phyloP scores from a whole-genome alignment of 2,329 filamentous ascomycete genomes.

The Fusarium piperis region DNA sequence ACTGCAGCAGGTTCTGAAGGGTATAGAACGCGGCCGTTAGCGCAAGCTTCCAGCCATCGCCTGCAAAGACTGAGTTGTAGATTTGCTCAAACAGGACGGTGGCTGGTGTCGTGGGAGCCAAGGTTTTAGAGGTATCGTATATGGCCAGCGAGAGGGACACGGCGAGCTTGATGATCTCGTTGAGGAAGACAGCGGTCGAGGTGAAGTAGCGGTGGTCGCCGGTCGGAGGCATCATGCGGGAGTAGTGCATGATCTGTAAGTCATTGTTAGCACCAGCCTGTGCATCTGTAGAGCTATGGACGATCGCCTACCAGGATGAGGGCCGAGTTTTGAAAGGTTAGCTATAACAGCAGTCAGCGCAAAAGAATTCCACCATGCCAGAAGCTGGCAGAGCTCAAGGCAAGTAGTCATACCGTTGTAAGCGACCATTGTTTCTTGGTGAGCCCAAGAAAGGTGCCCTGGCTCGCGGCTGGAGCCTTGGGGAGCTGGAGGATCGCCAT shows the following conservation, averaged over 20 bases:
- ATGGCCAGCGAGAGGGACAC: constrained; percentile 88
- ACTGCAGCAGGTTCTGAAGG: constrained; percentile 92
- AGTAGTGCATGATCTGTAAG: constrained; percentile 88
- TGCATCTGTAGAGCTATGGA: constrained; percentile 48
- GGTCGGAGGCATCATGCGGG: constrained; percentile 86
- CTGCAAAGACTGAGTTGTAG: constrained; percentile 82
- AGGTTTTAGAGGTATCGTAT: constrained; percentile 82
- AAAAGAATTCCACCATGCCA: not conserved
- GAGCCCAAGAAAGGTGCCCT: constrained; percentile 35
- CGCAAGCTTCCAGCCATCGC: constrained; percentile 94
- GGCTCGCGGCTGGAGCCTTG: constrained; percentile 7
- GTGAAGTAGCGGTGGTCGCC: constrained; percentile 90
- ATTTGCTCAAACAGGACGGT: constrained; percentile 84
- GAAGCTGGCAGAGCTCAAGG: not conserved
- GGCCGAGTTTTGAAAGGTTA: constrained; percentile 79
- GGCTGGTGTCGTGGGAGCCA: constrained; percentile 81
- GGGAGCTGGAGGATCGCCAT: constrained; percentile 38
- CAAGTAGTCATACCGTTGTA: constrained; percentile 24
- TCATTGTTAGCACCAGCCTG: constrained; percentile 64
- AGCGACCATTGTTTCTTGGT: constrained; percentile 42
- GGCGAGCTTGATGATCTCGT: constrained; percentile 89
- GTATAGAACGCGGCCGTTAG: constrained; percentile 91
- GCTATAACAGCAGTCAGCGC: constrained; percentile 55
- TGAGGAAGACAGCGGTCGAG: constrained; percentile 92
- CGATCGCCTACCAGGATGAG: constrained; percentile 70